Evolutionary conservation across 805 yeast genomes (phyloP).

Genomic region (Middelhovenomyces tepae): DNA sequence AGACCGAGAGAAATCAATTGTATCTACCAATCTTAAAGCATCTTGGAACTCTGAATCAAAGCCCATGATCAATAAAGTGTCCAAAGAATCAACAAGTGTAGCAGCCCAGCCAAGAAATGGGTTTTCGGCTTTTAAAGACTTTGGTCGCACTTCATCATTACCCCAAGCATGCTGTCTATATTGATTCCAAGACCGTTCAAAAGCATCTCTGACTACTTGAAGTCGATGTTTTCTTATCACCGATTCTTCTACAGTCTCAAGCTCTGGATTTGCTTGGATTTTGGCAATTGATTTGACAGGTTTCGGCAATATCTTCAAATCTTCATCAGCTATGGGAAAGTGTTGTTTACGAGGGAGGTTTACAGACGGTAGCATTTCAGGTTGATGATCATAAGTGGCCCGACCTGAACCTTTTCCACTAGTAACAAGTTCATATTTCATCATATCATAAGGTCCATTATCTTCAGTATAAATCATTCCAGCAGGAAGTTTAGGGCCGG

Average conservation of each 20-base stretch:
- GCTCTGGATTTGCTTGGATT: conserved; percentile 15
- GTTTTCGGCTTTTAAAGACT: conserved; percentile 26
- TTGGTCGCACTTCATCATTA: conserved; percentile 38
- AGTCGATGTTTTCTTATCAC: conserved; percentile 21
- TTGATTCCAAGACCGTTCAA: conserved; percentile 36
- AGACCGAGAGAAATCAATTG: conserved; percentile 33
- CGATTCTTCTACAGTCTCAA: conserved; percentile 18
- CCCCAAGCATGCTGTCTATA: conserved; percentile 38
- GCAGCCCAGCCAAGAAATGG: conserved; percentile 47
- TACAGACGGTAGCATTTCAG: conserved; percentile 1
- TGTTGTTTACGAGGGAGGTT: conserved; percentile 5
- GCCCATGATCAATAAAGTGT: conserved; percentile 41
- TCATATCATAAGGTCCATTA: too few species aligned
- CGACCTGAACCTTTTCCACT: conserved; percentile 13
- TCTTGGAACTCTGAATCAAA: conserved; percentile 32
- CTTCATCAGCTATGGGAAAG: conserved; percentile 9
- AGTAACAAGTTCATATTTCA: conserved; percentile 14
- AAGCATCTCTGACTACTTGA: conserved; percentile 29
- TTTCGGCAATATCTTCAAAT: conserved; percentile 8
- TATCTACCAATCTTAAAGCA: conserved; percentile 31
- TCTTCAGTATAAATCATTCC: too few species aligned
- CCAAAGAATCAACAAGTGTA: conserved; percentile 44
- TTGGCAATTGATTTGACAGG: conserved; percentile 6
- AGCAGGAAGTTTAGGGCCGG: too few species aligned
- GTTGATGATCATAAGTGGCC: neutral